These are phyloP conservation scores for Zelopaecilomyces penicillatus DNA, from an alignment of 2,329 filamentous ascomycete genomes.

Conservation along the genomic window DNA sequence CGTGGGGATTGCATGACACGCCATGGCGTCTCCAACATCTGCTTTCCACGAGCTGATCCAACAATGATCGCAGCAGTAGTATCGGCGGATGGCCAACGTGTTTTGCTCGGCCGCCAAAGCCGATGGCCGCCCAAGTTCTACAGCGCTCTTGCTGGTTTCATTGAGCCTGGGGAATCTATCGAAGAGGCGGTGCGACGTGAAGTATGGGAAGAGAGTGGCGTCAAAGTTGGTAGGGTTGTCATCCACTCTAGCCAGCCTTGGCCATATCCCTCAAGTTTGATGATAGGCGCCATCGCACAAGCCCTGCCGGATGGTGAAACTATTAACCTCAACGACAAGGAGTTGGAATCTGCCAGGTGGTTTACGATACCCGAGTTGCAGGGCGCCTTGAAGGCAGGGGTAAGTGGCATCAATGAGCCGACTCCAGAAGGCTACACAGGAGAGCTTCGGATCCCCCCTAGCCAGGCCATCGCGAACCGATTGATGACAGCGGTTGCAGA, in stretches of 20 bases:
- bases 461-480: slow-evolving; percentile 87
- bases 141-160: slow-evolving; percentile 78
- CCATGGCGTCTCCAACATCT: slow-evolving; percentile 79
- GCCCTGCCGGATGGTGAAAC: slow-evolving; percentile 68
- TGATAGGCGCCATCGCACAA: slow-evolving; percentile 85
- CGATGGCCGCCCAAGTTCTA: slow-evolving; percentile 82
- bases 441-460: slow-evolving; percentile 68
- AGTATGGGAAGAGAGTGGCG: slow-evolving; percentile 80
- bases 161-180: slow-evolving; percentile 76
- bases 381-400: slow-evolving; percentile 59
- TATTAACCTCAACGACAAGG: slow-evolving; percentile 81
- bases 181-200: slow-evolving; percentile 78
- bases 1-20: slow-evolving; percentile 72
- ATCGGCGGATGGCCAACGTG: slow-evolving; percentile 64
- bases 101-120: slow-evolving; percentile 79
- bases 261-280: slow-evolving; percentile 77
- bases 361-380: slow-evolving; percentile 72
- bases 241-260: slow-evolving; percentile 81
- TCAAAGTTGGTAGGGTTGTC: slow-evolving; percentile 66
- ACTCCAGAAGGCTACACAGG: slow-evolving; percentile 63
- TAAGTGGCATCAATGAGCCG: slow-evolving; percentile 57
- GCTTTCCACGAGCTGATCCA: slow-evolving; percentile 86
- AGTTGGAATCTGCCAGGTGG: slow-evolving; percentile 87
- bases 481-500: slow-evolving; percentile 71
- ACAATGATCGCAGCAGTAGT: slow-evolving; percentile 94